These are phyloP conservation scores for Saccharomyces uvarum DNA, from an alignment of 1,139 yeast species.

Conservation along the genomic window DNA sequence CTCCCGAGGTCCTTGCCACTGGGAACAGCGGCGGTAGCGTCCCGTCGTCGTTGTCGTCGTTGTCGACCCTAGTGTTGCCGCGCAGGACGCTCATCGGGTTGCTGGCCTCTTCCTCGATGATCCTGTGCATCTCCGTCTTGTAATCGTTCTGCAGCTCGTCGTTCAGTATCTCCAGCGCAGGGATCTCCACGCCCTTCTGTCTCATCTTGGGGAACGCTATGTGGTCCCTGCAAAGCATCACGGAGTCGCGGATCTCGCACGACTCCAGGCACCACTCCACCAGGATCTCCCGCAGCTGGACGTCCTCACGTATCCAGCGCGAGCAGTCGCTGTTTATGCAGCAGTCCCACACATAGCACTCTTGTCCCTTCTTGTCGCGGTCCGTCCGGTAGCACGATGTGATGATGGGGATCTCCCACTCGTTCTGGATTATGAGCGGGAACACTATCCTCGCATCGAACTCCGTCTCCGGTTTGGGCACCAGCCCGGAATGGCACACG, in stretches of 20 bases:
- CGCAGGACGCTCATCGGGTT: constrained; percentile 18
- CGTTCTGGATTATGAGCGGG: constrained; percentile 57
- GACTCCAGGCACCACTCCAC: constrained; percentile 53
- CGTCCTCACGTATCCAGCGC: constrained; percentile 53
- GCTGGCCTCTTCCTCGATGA: constrained; percentile 9
- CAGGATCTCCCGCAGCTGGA: constrained; percentile 32
- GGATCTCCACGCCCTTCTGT: constrained; percentile 44
- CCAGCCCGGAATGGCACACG: constrained; percentile 55
- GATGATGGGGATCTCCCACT: constrained; percentile 81
- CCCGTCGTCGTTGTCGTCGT: constrained; percentile 8
- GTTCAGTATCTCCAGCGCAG: constrained; percentile 17
- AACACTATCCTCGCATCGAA: constrained; percentile 54
- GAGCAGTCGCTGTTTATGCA: constrained; percentile 56
- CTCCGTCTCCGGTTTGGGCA: constrained; percentile 50
- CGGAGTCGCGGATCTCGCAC: constrained; percentile 45
- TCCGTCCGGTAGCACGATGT: constrained; percentile 49
- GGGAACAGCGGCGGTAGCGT: constrained; percentile 21
- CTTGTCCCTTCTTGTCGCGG: constrained; percentile 61
- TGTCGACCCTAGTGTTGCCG: constrained; percentile 13
- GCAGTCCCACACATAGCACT: constrained; percentile 67
- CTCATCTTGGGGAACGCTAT: constrained; percentile 51
- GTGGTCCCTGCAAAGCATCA: constrained; percentile 38
- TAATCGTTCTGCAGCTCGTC: constrained; percentile 15
- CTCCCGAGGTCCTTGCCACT: neutral
- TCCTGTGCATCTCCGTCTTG: constrained; percentile 11